These are phyloP conservation scores for Kluyveromyces starmeri DNA, from an alignment of 805 yeast genomes.

Conservation along the genomic window DNA sequence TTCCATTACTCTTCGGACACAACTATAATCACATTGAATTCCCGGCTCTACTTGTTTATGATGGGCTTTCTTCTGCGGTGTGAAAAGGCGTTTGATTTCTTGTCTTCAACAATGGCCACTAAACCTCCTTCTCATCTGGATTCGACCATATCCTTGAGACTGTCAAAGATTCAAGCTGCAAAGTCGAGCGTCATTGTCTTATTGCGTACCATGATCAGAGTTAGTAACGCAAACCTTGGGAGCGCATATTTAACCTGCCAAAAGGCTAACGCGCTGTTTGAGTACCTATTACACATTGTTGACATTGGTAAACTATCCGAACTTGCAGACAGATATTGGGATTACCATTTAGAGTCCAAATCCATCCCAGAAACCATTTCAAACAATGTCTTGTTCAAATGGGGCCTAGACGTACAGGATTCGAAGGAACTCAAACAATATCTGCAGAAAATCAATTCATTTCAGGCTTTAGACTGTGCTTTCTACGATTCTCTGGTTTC, in stretches of 20 bases:
- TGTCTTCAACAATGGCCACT: neutral
- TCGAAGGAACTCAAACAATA: constrained; percentile 3
- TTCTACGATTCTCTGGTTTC: neutral
- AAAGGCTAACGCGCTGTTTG: neutral
- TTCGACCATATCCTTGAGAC: too few species aligned
- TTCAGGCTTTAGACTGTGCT: neutral
- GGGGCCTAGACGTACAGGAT: constrained; percentile 5
- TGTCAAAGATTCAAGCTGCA: neutral
- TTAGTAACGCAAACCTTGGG: neutral
- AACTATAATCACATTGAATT: neutral
- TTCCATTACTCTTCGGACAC: neutral
- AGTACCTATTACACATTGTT: constrained; percentile 5
- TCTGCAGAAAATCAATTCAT: neutral
- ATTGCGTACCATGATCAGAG: neutral
- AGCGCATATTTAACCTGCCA: neutral
- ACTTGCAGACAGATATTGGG: constrained; percentile 4
- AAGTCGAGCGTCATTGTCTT: neutral
- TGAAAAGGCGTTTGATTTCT: neutral
- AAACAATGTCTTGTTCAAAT: constrained; percentile 3
- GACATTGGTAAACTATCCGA: constrained; percentile 2
- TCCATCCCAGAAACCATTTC: constrained; percentile 1
- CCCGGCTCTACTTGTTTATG: neutral
- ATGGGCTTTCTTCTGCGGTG: neutral
- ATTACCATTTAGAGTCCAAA: neutral
- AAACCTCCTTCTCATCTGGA: neutral